Evolutionary conservation across 331 rosid genomes (phyloP), one percentile per base, ranked within the genome.

Genomic region (Phaseolus coccineus): DNA sequence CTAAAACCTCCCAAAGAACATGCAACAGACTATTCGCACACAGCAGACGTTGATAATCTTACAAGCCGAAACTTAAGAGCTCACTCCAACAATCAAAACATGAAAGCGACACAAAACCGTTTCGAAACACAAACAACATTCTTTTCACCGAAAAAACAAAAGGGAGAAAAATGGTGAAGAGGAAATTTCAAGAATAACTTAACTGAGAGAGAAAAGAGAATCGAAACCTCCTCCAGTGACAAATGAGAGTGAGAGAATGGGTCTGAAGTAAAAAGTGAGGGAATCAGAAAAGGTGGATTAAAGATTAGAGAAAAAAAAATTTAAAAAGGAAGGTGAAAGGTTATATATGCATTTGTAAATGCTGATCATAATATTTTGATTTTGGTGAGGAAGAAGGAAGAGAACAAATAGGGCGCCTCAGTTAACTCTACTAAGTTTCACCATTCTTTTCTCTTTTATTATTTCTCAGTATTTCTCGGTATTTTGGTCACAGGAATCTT

Each of bases 11-110:
- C 52, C 0, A 12, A 2, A 48, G 51, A 66, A 52, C 79, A 84
- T 62, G 81, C 81, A 84, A 62, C 12, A 31, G 2, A 31, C 39
- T 40, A 61, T n/a, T 74, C 8, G 4, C 39, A 68, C 39, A 31
- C 39, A 39, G 9, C 5, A 51, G 22, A 37, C 40, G 55, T 3
- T 52, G 74, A 71, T 55, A 13, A 42, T 42, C 53, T 63, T 51
- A 64, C 57, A 19, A 33, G 57, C 3, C 2, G 44, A 77, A 65
- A 39, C 55, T 14, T 24, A 30, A 25, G 19, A 5, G 11, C 1
- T 8, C 1, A 2, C 19, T 25, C n/a, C 79, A 30, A 46, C 28
- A n/a, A 28, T 68, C 58, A 71, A 71, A 70, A 71, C 37, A 63
- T 53, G 28, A 4, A 67, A 84, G 35, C 67, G 25, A 71, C 3